Conservation (phyloP, 805 yeast species). For the Monosporozyma solicola region DNA sequence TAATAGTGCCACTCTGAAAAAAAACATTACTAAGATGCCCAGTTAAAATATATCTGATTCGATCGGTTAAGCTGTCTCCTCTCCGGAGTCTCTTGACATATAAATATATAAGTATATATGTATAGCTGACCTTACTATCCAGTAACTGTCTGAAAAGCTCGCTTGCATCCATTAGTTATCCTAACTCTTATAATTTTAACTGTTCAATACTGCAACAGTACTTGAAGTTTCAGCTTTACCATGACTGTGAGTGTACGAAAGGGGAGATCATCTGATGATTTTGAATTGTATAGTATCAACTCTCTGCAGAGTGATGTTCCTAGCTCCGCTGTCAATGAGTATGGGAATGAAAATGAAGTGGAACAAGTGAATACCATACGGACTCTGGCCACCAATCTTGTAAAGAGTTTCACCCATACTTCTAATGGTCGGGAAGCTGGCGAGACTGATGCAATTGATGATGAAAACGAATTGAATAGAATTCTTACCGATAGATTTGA, state of each 20-base stretch:
- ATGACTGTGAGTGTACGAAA: not conserved
- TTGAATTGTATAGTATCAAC: not conserved
- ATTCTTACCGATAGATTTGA: conserved; percentile 12
- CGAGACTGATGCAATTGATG: not conserved
- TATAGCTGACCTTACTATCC: too few relatives aligned
- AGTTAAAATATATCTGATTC: too few relatives aligned
- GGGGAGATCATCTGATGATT: not conserved
- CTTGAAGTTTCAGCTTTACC: not conserved
- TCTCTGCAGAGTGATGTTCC: not conserved
- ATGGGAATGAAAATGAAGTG: not conserved
- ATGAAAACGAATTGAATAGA: not conserved
- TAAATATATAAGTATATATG: too few relatives aligned
- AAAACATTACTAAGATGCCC: too few relatives aligned
- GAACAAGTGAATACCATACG: not conserved
- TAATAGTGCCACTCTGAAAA: too few relatives aligned
- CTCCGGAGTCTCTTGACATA: too few relatives aligned
- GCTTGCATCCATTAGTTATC: too few relatives aligned
- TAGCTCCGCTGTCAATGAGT: not conserved
- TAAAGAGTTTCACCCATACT: not conserved
- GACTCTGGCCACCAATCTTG: not conserved
- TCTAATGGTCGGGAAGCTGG: not conserved
- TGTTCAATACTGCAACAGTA: not conserved
- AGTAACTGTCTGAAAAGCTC: too few relatives aligned
- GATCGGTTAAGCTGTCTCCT: too few relatives aligned
- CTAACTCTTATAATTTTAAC: not conserved